phyloP scores from a whole-genome alignment of 164 flowering plant species.

The Kalanchoe fedtschenkoi region DNA sequence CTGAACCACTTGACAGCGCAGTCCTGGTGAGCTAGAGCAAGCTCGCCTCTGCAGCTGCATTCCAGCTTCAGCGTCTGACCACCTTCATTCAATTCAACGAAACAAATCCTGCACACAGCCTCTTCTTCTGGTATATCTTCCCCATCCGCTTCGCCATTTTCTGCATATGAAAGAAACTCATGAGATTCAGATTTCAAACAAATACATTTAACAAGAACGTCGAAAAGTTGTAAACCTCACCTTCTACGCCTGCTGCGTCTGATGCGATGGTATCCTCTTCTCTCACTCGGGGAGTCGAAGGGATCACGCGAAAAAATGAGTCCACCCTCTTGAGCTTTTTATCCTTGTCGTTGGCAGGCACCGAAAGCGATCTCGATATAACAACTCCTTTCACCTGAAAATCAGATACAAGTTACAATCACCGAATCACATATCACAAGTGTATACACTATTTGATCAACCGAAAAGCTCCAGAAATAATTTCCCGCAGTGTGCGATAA shows the following conservation, averaged over 20 bases:
- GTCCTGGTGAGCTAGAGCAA: constrained; percentile 87
- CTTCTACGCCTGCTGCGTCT: constrained; percentile 24
- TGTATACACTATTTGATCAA: too few species aligned
- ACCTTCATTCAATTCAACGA: constrained; percentile 80
- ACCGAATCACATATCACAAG: neutral
- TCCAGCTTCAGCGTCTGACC: constrained; percentile 89
- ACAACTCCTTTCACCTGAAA: constrained; percentile 41
- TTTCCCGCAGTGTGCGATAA: neutral
- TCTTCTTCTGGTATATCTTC: constrained; percentile 95
- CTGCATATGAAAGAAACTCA: constrained; percentile 32
- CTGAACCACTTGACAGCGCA: constrained; percentile 98
- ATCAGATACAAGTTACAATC: neutral
- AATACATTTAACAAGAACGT: neutral
- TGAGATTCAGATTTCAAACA: neutral
- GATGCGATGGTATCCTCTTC: constrained; percentile 24
- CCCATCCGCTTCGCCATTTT: constrained; percentile 39
- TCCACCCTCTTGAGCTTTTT: constrained; percentile 44
- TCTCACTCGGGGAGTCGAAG: constrained; percentile 60
- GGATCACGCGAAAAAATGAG: constrained; percentile 74
- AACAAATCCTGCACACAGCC: constrained; percentile 91
- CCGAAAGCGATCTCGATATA: constrained; percentile 83
- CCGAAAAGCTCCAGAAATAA: neutral
- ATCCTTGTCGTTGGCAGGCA: constrained; percentile 49
- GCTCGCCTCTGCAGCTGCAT: constrained; percentile 97
- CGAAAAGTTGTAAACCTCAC: constrained; percentile 20